These are phyloP conservation scores for Jaltomata sinuosa DNA, from an alignment of 257 asterid species.

Conservation along the genomic window DNA sequence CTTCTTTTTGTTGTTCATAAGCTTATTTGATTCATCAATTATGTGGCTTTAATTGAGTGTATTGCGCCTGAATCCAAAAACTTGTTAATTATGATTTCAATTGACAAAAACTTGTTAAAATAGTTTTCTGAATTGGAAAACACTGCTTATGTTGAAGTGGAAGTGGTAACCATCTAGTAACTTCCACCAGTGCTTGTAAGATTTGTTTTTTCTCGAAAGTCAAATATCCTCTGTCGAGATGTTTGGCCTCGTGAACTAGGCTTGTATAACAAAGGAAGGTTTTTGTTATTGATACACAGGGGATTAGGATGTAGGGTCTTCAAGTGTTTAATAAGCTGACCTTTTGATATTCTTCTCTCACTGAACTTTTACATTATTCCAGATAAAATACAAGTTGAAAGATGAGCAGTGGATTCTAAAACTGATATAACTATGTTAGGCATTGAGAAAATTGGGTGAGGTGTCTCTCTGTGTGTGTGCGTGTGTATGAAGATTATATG, in stretches of 20 bases:
- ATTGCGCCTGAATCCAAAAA: neutral
- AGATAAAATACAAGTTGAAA: neutral
- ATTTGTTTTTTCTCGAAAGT: neutral
- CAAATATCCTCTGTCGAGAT: neutral
- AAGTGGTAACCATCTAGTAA: neutral
- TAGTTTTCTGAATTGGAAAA: neutral
- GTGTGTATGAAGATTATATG: neutral
- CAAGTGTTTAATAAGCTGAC: neutral
- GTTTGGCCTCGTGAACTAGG: neutral
- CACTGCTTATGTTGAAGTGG: neutral
- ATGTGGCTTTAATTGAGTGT: neutral
- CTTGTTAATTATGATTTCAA: neutral
- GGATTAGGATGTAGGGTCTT: neutral
- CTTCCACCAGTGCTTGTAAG: neutral
- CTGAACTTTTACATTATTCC: neutral
- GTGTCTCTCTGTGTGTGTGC: too few species aligned
- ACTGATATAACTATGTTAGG: neutral
- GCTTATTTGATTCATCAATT: neutral
- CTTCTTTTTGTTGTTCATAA: neutral
- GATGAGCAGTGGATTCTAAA: neutral
- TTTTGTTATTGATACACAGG: neutral
- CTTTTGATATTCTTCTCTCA: neutral
- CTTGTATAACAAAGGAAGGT: neutral
- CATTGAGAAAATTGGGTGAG: neutral
- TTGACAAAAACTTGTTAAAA: neutral